These are phyloP conservation scores for Lipomyces chichibuensis DNA, from an alignment of 805 yeast genomes.

Conservation along the genomic window DNA sequence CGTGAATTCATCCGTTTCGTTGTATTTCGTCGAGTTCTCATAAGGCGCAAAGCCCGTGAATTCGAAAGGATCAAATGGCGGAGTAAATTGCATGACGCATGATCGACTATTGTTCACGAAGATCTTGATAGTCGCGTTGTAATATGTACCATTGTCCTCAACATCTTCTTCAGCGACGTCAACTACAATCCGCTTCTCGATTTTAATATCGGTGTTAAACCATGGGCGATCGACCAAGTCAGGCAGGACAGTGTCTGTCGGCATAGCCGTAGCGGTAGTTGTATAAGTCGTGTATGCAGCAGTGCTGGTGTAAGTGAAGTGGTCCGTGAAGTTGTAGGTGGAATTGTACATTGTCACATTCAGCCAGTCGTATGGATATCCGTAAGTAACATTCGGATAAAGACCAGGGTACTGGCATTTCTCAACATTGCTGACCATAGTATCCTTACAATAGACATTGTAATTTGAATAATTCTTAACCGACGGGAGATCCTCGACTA, in stretches of 20 bases:
- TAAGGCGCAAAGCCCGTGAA: conserved; percentile 28
- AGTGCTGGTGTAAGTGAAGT: conserved; percentile 17
- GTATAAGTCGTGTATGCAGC: conserved; percentile 14
- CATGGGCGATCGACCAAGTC: not conserved
- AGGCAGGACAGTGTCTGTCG: not conserved
- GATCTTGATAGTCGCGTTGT: conserved; percentile 33
- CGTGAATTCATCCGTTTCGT: conserved; percentile 6
- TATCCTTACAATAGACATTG: conserved; percentile 14
- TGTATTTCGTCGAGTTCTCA: not conserved
- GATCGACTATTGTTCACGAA: conserved; percentile 32
- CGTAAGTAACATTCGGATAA: conserved; percentile 34
- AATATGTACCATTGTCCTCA: conserved; percentile 3
- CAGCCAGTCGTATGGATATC: conserved; percentile 33
- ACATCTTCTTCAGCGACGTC: conserved; percentile 12
- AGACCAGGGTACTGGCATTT: conserved; percentile 33
- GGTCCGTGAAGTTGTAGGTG: conserved; percentile 25
- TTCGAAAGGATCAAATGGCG: conserved; percentile 31
- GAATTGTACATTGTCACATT: conserved; percentile 28
- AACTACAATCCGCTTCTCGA: conserved; percentile 1
- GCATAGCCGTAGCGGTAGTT: conserved; percentile 12
- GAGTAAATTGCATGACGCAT: conserved; percentile 30
- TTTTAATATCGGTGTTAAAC: conserved; percentile 3
- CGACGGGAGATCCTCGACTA: conserved; percentile 67
- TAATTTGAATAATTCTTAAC: conserved; percentile 48
- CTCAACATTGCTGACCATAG: conserved; percentile 16